phyloP scores from a whole-genome alignment of 805 yeast genomes.

The Myxozyma melibiosi region DNA sequence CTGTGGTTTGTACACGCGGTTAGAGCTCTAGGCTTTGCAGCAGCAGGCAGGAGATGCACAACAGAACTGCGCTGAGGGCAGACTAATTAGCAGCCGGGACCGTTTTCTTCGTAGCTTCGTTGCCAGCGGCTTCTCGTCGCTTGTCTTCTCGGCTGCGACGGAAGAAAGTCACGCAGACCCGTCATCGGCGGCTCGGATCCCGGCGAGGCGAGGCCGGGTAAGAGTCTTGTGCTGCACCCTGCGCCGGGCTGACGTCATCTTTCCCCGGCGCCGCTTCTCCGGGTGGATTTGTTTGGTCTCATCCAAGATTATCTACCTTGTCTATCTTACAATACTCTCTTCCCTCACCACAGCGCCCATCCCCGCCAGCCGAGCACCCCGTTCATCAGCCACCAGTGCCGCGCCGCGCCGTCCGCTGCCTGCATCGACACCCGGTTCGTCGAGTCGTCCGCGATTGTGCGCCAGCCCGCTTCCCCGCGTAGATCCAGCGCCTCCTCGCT shows the following conservation, averaged over 20 bases:
- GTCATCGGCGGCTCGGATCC: no score
- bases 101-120: no score
- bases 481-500: conserved; percentile 11
- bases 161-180: no score
- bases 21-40: no score
- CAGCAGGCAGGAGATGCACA: no score
- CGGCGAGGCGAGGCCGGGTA: no score
- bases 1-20: no score
- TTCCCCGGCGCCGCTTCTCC: neutral
- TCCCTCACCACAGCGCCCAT: conserved; percentile 23
- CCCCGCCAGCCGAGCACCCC: conserved; percentile 17
- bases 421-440: conserved; percentile 1
- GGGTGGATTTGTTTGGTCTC: neutral
- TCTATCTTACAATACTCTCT: neutral
- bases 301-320: neutral
- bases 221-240: conserved; percentile 4
- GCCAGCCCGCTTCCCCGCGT: conserved; percentile 1
- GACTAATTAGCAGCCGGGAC: no score
- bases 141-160: no score
- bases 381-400: conserved; percentile 21
- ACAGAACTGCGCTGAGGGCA: no score
- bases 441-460: conserved; percentile 10
- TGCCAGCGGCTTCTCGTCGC: no score
- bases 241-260: conserved; percentile 2
- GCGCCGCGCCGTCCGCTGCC: conserved; percentile 19